A percentile compares a stretch with the other conserved stretches of the same genome.
These are phyloP conservation scores for Botryosphaeria dothidea DNA, from an alignment of 2,329 filamentous ascomycete species.

Conservation along the genomic window DNA sequence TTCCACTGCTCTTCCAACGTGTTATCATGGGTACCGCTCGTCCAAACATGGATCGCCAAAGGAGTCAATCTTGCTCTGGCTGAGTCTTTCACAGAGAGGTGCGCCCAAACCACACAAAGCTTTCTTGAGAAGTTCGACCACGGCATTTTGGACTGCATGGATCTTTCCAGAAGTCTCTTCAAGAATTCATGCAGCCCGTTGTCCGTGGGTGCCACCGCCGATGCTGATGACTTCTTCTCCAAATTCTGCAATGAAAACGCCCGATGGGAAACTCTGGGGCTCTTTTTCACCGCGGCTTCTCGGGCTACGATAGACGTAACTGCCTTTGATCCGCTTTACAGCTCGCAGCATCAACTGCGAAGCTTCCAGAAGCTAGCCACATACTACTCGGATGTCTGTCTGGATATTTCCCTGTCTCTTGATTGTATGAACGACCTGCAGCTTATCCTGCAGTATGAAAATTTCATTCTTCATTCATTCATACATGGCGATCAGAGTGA, in stretches of 20 bases:
- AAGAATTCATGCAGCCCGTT: conserved; percentile 22
- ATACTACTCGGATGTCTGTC: conserved; percentile 37
- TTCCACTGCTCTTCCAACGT: conserved; percentile 21
- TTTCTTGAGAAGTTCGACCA: conserved; percentile 20
- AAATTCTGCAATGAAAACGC: conserved; percentile 27
- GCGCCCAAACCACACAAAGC: conserved; percentile 22
- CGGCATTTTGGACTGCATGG: neutral
- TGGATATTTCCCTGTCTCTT: conserved; percentile 36
- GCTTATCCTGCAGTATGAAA: conserved; percentile 34
- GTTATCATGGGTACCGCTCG: conserved; percentile 23
- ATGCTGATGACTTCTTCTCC: conserved; percentile 19
- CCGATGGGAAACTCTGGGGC: conserved; percentile 44
- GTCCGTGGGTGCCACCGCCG: neutral
- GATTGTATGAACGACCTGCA: conserved; percentile 47
- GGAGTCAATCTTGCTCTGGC: conserved; percentile 30
- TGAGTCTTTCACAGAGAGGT: conserved; percentile 25
- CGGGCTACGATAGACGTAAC: conserved; percentile 35
- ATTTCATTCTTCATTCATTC: conserved; percentile 20
- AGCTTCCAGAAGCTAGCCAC: conserved; percentile 33
- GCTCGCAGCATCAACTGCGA: conserved; percentile 27
- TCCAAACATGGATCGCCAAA: conserved; percentile 27
- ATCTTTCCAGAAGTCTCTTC: conserved; percentile 17
- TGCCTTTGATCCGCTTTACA: conserved; percentile 23
- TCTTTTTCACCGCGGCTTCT: conserved; percentile 42
- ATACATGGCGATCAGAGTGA: conserved; percentile 22